Conservation (phyloP, 129 eudicot species). For the Flaveria robusta region DNA sequence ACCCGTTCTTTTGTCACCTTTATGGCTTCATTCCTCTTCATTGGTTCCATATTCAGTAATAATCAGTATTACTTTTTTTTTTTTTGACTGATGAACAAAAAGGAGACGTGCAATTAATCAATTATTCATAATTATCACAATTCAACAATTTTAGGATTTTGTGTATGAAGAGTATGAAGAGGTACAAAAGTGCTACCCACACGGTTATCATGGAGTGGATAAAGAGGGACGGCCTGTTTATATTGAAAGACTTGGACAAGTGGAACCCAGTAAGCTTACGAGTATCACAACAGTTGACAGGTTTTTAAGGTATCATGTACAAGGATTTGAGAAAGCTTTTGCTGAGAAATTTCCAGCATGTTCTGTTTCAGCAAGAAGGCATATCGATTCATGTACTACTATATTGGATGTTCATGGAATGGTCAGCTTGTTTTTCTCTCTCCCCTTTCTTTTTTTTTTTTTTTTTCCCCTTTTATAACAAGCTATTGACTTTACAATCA, state of each 20-base stretch:
- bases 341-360: conserved; percentile 93
- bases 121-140: neutral
- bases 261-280: conserved; percentile 91
- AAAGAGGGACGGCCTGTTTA: conserved; percentile 89
- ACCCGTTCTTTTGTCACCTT: too few relatives aligned
- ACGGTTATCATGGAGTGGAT: conserved; percentile 94
- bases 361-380: conserved; percentile 89
- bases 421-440: conserved; percentile 45
- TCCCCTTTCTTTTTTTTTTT: neutral
- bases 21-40: too few relatives aligned
- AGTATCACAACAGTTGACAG: conserved; percentile 81
- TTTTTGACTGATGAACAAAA: neutral
- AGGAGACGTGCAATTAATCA: neutral
- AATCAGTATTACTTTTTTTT: neutral
- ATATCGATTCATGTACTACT: conserved; percentile 84
- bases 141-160: conserved; percentile 52
- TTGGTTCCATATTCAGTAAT: too few relatives aligned
- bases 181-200: conserved; percentile 82
- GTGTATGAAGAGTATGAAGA: conserved; percentile 74
- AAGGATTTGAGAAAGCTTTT: conserved; percentile 89
- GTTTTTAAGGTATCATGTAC: conserved; percentile 84
- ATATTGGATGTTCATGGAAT: conserved; percentile 89
- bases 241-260: conserved; percentile 86
- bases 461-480: too few relatives aligned
- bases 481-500: too few relatives aligned